Base-by-base conservation (phyloP, 768 basidiomycete species). In the Agaricus subrufescens region DNA sequence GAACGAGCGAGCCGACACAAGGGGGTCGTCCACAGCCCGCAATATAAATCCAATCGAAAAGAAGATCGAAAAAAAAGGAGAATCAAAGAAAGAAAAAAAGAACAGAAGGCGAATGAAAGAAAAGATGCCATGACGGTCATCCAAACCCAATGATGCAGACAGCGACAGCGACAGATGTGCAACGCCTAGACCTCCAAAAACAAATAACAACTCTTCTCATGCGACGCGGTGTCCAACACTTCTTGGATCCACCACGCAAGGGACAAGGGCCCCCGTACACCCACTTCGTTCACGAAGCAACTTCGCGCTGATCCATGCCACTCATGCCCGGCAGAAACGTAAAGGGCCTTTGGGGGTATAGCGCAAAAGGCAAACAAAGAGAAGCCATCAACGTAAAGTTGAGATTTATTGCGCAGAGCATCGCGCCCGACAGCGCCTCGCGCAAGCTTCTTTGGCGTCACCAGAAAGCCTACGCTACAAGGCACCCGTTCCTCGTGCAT, bases 91-190 rank as follows among this genome's bases (percentile, higher is more conserved):
- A 26, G 58, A 49, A 23, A 54, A 19, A 51, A 56, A 45, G 54
- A 56, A 59, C 44, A 31, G 53, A 57, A 52, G 55, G 51, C 14
- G 56, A 57, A 48, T 40, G 34, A 52, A 43, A 19, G 42, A 27
- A 34, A 45, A 26, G 29, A 46, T 34, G 45, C 27, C n/a, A 38
- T 38, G 47, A 27, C 37, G 43, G 23, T 7, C 37, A 60, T n/a
- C 48, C 46, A 47, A 46, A 38, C 43, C 39, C 54, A 50, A 39
- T 19, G 45, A 49, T 30, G 52, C 47, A 43, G 54, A 47, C 56
- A 57, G 39, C 49, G 47, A 43, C 19, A 55, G 47, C 15, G 45
- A 34, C 39, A 54, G 47, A 50, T 31, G 23, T 46, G 40, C 19
- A 23, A 30, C 29, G 51, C 42, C 51, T 52, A 44, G 51, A 23